phyloP scores from a whole-genome alignment of 306 rosid species.

The Herpetospermum pedunculosum region DNA sequence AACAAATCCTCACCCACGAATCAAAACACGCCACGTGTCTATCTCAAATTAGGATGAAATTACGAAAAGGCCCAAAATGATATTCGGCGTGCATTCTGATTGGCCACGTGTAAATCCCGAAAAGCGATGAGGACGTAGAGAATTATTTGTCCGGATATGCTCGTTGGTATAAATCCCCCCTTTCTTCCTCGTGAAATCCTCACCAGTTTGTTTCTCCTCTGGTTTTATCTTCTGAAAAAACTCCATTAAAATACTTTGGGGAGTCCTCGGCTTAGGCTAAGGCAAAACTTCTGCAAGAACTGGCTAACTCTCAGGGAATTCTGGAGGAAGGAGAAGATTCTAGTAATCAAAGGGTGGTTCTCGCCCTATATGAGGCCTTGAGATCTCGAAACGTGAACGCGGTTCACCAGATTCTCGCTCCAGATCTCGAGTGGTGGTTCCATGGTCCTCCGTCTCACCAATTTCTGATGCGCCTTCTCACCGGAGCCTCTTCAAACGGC shows the following conservation, averaged over 20 bases:
- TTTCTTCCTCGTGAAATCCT: background rate
- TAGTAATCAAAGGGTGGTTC: constrained; percentile 56
- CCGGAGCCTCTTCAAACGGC: constrained; percentile 37
- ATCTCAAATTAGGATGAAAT: rapidly evolving
- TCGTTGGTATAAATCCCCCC: background rate
- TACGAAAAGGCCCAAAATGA: background rate
- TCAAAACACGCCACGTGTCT: background rate
- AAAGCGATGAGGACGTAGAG: background rate
- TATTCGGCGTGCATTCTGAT: background rate
- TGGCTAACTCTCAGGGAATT: constrained; percentile 73
- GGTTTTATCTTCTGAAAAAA: no score
- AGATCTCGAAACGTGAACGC: constrained; percentile 52
- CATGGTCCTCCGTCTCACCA: constrained; percentile 92
- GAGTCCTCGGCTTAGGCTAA: constrained; percentile 6
- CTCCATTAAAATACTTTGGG: background rate
- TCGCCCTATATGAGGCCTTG: constrained; percentile 68
- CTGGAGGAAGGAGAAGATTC: constrained; percentile 42
- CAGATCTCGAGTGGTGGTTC: constrained; percentile 98
- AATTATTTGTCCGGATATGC: background rate
- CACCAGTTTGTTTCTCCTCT: background rate
- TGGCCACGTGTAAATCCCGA: background rate
- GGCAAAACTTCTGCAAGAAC: constrained; percentile 28
- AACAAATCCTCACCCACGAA: background rate
- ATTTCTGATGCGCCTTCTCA: constrained; percentile 71
- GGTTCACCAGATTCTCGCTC: constrained; percentile 51